phyloP scores from a whole-genome alignment of 2,329 filamentous ascomycete genomes.

The Thielaviopsis euricoi region DNA sequence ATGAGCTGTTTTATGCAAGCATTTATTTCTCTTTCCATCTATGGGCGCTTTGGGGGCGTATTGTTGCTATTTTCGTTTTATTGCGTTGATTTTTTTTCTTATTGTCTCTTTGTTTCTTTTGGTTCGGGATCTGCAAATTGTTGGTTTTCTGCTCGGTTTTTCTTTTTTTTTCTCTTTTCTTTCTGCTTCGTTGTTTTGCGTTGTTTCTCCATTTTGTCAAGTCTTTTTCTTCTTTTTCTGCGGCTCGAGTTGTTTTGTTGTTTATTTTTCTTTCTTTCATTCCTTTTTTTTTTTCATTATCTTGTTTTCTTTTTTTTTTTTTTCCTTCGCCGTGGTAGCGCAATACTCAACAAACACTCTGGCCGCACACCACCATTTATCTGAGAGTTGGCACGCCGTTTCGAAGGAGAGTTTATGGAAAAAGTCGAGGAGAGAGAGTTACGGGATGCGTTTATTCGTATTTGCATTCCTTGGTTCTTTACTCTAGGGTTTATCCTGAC shows the following conservation, averaged over 20 bases:
- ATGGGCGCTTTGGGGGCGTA: not conserved
- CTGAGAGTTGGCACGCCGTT: too few species aligned
- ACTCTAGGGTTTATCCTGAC: too few species aligned
- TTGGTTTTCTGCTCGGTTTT: not conserved
- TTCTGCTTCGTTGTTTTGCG: slow-evolving; percentile 1
- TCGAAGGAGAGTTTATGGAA: too few species aligned
- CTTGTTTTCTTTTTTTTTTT: slow-evolving; percentile 2
- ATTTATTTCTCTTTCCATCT: not conserved
- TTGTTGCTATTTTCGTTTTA: slow-evolving; percentile 1
- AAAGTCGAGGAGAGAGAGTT: too few species aligned
- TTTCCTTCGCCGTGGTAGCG: not conserved
- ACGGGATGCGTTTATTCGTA: too few species aligned
- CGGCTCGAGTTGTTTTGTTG: too few species aligned
- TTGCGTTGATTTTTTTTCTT: not conserved
- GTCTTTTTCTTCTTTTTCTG: not conserved
- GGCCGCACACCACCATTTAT: too few species aligned
- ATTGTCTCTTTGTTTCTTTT: not conserved
- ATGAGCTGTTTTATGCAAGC: not conserved
- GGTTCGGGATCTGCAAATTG: not conserved
- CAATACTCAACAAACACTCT: not conserved
- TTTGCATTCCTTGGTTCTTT: too few species aligned
- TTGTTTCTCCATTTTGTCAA: not conserved
- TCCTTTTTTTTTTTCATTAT: not conserved
- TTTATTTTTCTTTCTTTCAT: not conserved
- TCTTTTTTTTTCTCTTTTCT: slow-evolving; percentile 2